Conservation (phyloP, 495 filamentous ascomycete species). For the Penicillium paradoxum region DNA sequence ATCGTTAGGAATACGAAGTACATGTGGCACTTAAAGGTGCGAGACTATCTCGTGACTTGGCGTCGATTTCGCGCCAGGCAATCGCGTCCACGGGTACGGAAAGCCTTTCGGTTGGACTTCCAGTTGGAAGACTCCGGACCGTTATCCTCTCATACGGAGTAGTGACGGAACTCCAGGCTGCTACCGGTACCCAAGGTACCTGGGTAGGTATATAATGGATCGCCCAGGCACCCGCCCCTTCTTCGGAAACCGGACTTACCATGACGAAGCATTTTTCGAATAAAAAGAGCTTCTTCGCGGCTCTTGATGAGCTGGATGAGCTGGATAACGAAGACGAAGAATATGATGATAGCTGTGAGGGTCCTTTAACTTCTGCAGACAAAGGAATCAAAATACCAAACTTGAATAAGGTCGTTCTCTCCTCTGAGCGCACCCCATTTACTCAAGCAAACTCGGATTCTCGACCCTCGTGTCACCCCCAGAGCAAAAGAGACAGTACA, state of each 20-base stretch:
- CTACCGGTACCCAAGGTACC: constrained; percentile 1
- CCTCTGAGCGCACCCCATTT: not conserved
- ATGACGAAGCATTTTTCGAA: constrained; percentile 16
- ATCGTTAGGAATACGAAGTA: no score
- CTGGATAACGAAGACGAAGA: constrained; percentile 29
- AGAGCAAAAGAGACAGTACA: not conserved
- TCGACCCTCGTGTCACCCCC: not conserved
- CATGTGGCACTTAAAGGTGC: not conserved
- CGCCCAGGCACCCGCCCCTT: not conserved
- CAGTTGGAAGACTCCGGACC: constrained; percentile 9
- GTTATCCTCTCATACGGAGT: not conserved
- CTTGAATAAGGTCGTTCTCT: not conserved
- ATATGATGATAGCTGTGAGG: constrained; percentile 6
- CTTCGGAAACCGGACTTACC: constrained; percentile 16
- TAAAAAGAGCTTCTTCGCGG: constrained; percentile 44
- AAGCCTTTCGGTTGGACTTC: not conserved
- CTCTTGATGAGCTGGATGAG: constrained; percentile 43
- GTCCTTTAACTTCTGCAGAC: constrained; percentile 4
- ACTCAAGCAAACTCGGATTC: constrained; percentile 16
- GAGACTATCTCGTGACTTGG: constrained; percentile 33
- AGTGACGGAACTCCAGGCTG: not conserved
- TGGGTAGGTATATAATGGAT: constrained; percentile 8
- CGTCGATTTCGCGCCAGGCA: constrained; percentile 30
- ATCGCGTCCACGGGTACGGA: constrained; percentile 11
- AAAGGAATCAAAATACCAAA: not conserved